These are phyloP conservation scores for Boletus subparvulus DNA, from an alignment of 768 basidiomycete species.

Conservation along the genomic window DNA sequence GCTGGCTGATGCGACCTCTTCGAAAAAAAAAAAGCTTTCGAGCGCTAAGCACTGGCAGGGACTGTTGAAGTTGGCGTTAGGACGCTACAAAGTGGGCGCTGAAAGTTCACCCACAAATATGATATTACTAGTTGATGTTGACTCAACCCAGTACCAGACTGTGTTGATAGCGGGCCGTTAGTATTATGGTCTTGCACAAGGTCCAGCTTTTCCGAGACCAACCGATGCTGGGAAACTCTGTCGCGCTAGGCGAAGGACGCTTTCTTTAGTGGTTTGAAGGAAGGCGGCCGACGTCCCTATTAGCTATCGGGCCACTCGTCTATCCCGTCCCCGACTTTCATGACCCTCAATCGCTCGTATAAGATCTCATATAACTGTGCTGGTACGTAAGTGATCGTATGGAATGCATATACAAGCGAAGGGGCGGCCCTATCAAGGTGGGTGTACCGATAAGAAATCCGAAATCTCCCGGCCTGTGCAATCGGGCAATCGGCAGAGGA, in stretches of 20 bases:
- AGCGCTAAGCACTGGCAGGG: slow-evolving; percentile 1
- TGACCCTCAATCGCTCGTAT: background rate
- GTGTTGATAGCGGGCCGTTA: background rate
- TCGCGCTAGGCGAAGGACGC: background rate
- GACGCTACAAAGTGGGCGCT: background rate
- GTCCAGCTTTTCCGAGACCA: slow-evolving; percentile 2
- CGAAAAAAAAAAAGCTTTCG: background rate
- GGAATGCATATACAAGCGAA: background rate
- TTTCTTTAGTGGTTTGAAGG: background rate
- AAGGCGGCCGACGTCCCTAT: background rate
- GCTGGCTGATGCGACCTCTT: background rate
- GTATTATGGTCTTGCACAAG: slow-evolving; percentile 4
- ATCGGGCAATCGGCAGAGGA: background rate
- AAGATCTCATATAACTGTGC: background rate
- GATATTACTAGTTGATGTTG: slow-evolving; percentile 1
- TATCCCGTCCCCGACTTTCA: background rate
- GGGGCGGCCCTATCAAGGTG: background rate
- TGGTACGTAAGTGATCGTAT: background rate
- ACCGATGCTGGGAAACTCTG: slow-evolving; percentile 10
- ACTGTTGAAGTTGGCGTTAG: slow-evolving; percentile 5
- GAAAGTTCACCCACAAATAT: slow-evolving; percentile 1
- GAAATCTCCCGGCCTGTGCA: background rate
- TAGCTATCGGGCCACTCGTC: background rate
- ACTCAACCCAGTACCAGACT: background rate
- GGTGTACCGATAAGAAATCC: background rate